Base-by-base conservation (phyloP, 345 rosid genomes). In the Bruguiera parviflora region DNA sequence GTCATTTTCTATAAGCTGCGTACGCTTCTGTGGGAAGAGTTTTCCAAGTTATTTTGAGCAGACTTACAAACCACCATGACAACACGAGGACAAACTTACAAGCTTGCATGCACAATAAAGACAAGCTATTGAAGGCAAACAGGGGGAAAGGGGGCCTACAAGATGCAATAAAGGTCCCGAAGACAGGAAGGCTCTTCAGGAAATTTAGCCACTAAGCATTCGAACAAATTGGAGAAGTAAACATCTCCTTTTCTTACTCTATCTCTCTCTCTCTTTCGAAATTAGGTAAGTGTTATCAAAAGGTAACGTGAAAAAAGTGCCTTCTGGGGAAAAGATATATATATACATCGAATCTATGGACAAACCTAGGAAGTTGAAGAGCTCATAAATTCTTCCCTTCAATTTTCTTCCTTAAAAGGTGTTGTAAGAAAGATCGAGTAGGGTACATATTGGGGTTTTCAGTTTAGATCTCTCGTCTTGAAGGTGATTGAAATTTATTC, bases 121-220 rank as follows among this genome's bases (percentile, higher is more conserved):
- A 62, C 75, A 66, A 53, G 64, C 66, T 20, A 56, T 51, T 46
- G 32, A 39, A 51, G 74, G 37, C 53, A 67, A 64, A 24, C 11
- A 8, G 46, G 7, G n/a, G 22, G 8, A 31, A 71, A 73, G 35
- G 35, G 25, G 61, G 63, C 72, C 25, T 35, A 9, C 64, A 52
- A 65, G 51, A 49, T 22, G 55, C 53, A 47, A 43, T 11, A 43
- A 61, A 65, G 70, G 27, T 75, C 62, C 72, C 56, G 21, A 32
- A 58, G 53, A 70, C 43, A 62, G 21, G 76, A 71, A 5, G 37
- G 20, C 51, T 65, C 71, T 56, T 78, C 74, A 73, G 24, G 68
- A 74, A 79, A 67, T 70, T 79, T 71, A 70, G 75, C 73, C 71
- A 51, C 53, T 63, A 81, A 69, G 72, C 51, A 73, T 76, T 81